A percentile compares a stretch with the other conserved stretches of the same genome.
Conservation (phyloP, 345 rosid species). For the Ceriops zippeliana region DNA sequence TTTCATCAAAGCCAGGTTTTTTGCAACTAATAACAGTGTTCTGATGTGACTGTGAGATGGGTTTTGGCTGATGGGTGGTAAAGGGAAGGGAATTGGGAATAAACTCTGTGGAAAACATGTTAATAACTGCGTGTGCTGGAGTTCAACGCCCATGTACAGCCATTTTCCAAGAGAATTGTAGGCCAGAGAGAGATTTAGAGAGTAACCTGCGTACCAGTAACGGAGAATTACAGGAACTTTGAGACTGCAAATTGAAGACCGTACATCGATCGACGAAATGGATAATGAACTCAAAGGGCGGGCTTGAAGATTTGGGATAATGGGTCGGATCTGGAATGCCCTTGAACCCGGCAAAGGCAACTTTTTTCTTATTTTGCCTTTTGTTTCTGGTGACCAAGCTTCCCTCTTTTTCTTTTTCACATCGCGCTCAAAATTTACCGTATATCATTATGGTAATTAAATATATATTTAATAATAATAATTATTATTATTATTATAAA, state of each 20-base stretch:
- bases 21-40: slow-evolving; percentile 20
- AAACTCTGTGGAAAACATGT: slow-evolving; percentile 35
- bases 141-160: slow-evolving; percentile 15
- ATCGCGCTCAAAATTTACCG: too few species aligned
- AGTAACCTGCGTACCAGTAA: neutral
- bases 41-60: slow-evolving; percentile 29
- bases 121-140: neutral
- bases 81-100: slow-evolving; percentile 26
- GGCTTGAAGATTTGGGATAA: neutral
- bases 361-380: too few species aligned
- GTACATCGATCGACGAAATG: neutral
- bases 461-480: too few species aligned
- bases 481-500: too few species aligned
- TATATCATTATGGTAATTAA: too few species aligned
- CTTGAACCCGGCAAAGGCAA: neutral
- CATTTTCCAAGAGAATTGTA: neutral
- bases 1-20: slow-evolving; percentile 10
- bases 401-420: too few species aligned
- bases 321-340: slow-evolving; percentile 5
- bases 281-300: slow-evolving; percentile 19
- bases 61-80: slow-evolving; percentile 23
- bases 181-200: neutral
- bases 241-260: slow-evolving; percentile 4
- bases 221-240: neutral
- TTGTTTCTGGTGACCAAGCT: too few species aligned